Percentiles rank a stretch among this genome's conserved stretches.
Conservation (phyloP, 2,329 filamentous ascomycete species). For the Hypomyces perniciosus region DNA sequence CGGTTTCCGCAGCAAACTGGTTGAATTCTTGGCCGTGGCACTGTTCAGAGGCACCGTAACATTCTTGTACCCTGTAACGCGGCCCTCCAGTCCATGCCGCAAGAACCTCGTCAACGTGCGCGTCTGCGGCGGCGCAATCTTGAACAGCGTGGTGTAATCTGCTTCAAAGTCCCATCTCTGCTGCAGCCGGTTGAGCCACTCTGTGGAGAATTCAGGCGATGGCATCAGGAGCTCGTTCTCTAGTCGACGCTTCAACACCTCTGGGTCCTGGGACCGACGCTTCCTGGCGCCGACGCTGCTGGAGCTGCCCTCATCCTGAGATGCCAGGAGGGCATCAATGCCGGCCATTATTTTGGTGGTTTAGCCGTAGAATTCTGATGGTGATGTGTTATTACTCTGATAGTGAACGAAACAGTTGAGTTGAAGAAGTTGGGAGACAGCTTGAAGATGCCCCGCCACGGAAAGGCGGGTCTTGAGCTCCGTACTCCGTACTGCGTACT, state of each 20-base stretch:
- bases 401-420: conserved; percentile 11
- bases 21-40: conserved; percentile 91
- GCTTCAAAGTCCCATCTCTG: conserved; percentile 79
- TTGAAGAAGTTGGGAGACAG: background rate
- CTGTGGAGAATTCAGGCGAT: conserved; percentile 68
- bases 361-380: background rate
- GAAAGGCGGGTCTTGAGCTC: conserved; percentile 11
- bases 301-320: conserved; percentile 19
- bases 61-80: conserved; percentile 89
- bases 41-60: conserved; percentile 86
- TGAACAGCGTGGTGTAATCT: conserved; percentile 79
- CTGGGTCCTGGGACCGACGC: conserved; percentile 37
- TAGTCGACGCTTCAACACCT: conserved; percentile 63
- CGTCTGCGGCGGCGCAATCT: conserved; percentile 83
- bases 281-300: conserved; percentile 7
- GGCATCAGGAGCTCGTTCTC: conserved; percentile 75
- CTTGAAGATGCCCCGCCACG: conserved; percentile 7
- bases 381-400: background rate
- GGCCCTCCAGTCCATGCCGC: conserved; percentile 83
- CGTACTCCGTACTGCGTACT: no score
- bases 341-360: conserved; percentile 19
- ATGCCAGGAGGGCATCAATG: conserved; percentile 31
- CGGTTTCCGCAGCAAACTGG: conserved; percentile 79
- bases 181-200: conserved; percentile 86
- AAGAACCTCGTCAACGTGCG: conserved; percentile 92